Evolutionary conservation across 2,329 filamentous ascomycete species (phyloP).

Genomic region (Furcasterigmium furcatum): DNA sequence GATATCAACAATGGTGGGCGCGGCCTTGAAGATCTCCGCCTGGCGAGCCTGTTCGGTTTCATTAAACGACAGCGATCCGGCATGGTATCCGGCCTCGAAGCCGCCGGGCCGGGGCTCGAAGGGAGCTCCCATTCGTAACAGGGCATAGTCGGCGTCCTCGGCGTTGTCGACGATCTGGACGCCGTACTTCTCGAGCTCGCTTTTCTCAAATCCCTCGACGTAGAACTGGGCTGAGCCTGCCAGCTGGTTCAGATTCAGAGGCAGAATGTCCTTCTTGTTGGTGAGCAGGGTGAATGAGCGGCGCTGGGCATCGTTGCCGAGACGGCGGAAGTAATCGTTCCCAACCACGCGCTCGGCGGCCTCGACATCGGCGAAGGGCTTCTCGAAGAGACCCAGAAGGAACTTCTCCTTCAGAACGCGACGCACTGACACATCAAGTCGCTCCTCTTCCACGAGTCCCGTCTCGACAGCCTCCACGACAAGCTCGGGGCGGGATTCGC

Average conservation of each 20-base stretch:
- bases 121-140: slow-evolving; percentile 34
- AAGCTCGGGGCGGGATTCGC: slow-evolving; percentile 39
- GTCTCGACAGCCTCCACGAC: slow-evolving; percentile 35
- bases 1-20: slow-evolving; percentile 40
- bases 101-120: slow-evolving; percentile 24
- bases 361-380: slow-evolving; percentile 44
- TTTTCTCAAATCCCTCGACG: slow-evolving; percentile 9
- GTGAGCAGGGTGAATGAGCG: slow-evolving; percentile 22
- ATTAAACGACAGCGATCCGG: slow-evolving; percentile 36
- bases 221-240: slow-evolving; percentile 14
- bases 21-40: slow-evolving; percentile 28
- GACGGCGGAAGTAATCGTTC: slow-evolving; percentile 33
- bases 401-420: slow-evolving; percentile 48
- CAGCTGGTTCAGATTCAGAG: slow-evolving; percentile 12
- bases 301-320: slow-evolving; percentile 17
- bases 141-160: slow-evolving; percentile 34
- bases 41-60: slow-evolving; percentile 19
- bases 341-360: slow-evolving; percentile 37
- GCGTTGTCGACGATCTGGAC: slow-evolving; percentile 29
- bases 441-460: too few relatives aligned
- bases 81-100: slow-evolving; percentile 26
- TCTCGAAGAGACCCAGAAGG: slow-evolving; percentile 46
- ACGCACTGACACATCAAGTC: slow-evolving; percentile 41
- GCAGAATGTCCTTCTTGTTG: slow-evolving; percentile 17
- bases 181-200: slow-evolving; percentile 13